These are phyloP conservation scores for Beta vulgaris DNA, from an alignment of 148 eudicot species.

Conservation along the genomic window DNA sequence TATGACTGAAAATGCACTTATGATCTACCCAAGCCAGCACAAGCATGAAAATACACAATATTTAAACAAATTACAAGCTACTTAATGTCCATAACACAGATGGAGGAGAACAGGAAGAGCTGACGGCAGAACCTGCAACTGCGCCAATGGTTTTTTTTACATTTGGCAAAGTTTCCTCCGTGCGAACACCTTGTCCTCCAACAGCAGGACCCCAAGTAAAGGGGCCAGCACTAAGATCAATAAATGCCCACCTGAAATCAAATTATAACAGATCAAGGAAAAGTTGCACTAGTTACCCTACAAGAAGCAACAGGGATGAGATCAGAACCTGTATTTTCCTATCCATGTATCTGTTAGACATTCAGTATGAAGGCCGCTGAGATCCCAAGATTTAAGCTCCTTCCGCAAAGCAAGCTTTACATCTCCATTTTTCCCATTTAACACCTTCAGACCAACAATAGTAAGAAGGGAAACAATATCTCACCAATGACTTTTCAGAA, in stretches of 20 bases:
- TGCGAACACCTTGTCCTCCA: constrained; percentile 99
- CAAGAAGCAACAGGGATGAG: constrained; percentile 2
- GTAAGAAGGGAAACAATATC: constrained; percentile 12
- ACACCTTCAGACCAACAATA: constrained; percentile 39
- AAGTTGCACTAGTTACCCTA: not conserved
- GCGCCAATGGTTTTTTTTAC: constrained; percentile 90
- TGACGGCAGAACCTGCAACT: constrained; percentile 53
- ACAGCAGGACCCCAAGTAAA: constrained; percentile 98
- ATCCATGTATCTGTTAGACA: constrained; percentile 97
- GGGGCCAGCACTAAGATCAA: constrained; percentile 94
- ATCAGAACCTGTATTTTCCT: constrained; percentile 70
- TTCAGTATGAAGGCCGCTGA: constrained; percentile 67
- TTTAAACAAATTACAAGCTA: constrained; percentile 2
- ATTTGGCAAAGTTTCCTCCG: constrained; percentile 88
- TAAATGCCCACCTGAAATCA: constrained; percentile 79
- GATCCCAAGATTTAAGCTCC: constrained; percentile 69
- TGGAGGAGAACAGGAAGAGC: not conserved
- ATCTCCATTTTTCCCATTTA: constrained; percentile 69
- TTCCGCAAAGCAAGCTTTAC: constrained; percentile 54
- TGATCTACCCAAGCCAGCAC: not conserved
- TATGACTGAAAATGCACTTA: not conserved
- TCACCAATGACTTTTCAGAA: not conserved
- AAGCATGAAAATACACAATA: not conserved
- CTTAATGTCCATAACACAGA: not conserved
- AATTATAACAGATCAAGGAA: constrained; percentile 19